phyloP scores from a whole-genome alignment of 2,329 filamentous ascomycete genomes.

The Xylariaceae sp. region DNA sequence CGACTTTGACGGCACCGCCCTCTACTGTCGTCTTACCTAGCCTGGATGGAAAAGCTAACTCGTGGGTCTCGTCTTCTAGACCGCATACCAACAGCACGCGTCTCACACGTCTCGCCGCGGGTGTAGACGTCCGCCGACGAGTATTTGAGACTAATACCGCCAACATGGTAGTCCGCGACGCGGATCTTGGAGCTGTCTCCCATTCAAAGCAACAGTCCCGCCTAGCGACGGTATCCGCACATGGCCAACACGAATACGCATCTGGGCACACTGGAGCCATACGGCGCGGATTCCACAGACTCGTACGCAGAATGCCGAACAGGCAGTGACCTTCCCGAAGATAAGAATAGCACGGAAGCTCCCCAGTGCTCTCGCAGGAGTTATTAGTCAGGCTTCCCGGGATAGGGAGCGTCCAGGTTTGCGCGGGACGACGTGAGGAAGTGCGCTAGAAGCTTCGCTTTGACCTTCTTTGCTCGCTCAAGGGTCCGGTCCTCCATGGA shows the following conservation, averaged over 20 bases:
- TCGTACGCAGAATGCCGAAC: conserved; percentile 24
- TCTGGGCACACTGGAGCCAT: conserved; percentile 27
- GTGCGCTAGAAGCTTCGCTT: conserved; percentile 67
- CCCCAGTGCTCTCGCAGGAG: conserved; percentile 41
- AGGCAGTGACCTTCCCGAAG: conserved; percentile 22
- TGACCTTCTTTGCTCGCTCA: conserved; percentile 70
- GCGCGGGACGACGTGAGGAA: conserved; percentile 69
- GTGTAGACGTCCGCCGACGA: conserved; percentile 68
- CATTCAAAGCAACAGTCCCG: conserved; percentile 29
- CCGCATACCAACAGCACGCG: conserved; percentile 56
- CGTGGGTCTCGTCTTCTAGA: conserved; percentile 57
- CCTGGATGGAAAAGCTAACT: conserved; percentile 48
- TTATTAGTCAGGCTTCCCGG: conserved; percentile 42
- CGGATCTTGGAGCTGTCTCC: conserved; percentile 64
- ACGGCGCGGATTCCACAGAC: conserved; percentile 20
- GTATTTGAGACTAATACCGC: conserved; percentile 57
- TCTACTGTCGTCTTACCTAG: conserved; percentile 12
- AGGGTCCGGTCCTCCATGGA: conserved; percentile 64
- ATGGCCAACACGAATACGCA: conserved; percentile 26
- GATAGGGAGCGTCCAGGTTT: conserved; percentile 59
- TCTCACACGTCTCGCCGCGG: conserved; percentile 38
- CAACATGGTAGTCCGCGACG: conserved; percentile 62
- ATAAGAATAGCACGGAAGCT: conserved; percentile 40
- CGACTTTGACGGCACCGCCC: conserved; percentile 11
- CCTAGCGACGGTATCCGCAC: conserved; percentile 23